Base-by-base conservation (phyloP, 139 green algal genomes). In the Penium margaritaceum region DNA sequence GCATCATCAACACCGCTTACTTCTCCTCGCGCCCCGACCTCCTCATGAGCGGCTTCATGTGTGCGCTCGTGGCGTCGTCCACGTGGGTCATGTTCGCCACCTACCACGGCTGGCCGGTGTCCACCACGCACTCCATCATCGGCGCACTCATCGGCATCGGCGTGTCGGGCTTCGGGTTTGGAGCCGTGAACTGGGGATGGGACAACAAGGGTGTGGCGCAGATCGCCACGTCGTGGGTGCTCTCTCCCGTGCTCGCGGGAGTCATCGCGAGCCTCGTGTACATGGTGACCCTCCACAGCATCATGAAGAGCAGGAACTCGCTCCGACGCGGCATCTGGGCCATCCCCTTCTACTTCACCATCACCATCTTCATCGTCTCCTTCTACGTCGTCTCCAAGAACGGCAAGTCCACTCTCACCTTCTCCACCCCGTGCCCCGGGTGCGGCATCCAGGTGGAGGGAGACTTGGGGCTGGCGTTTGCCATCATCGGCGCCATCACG, bases 121-220 rank as follows among this genome's bases (percentile, higher is more conserved):
- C 75, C 12, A 86, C 83, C 21, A 87, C 83, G 0, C 83, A 87
- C 78, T 76, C 83, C 37, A 81, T 73, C 27, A 76, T 67, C 60
- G 60, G 32, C 30, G 60, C 32, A 21, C 60, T 39, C 15, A 67
- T 39, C 36, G 32, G 43, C 21, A 34, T 68, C 36, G 60, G 74
- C 34, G 30, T 60, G 29, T 33, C 24, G 24, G 51, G 24, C 5
- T 60, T 33, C 17, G 51, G 51, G 5, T 33, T 33, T n/a, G 51
- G 30, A n/a, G 51, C 51, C 4, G 51, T 60, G 15, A 60, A 29
- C 17, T 60, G 51, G 51, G 51, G 51, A 1, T 60, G 51, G 51
- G 73, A 75, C 27, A 64, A 63, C 2, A 64, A 41, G 6, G 41
- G 71, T 24, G 78, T 76, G 34, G 61, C 60, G 24, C 58, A 44